phyloP scores from a whole-genome alignment of 2,329 filamentous ascomycete species.

The Cordyceps farinosa region DNA sequence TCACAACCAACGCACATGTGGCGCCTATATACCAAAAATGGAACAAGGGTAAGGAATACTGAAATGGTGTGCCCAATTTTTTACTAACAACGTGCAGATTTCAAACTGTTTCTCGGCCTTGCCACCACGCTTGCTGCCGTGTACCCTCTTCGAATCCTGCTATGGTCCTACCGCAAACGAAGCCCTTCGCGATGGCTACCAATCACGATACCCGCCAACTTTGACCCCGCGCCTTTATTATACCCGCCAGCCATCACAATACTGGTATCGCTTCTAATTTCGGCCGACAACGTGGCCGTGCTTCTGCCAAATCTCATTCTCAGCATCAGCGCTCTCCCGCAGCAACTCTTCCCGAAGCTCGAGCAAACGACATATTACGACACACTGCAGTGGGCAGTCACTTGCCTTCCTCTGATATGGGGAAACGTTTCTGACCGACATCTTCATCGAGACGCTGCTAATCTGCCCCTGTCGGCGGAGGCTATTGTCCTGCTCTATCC shows the following conservation, averaged over 20 bases:
- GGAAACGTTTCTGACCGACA: conserved; percentile 32
- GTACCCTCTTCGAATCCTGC: conserved; percentile 59
- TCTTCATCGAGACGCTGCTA: conserved; percentile 29
- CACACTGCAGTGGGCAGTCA: conserved; percentile 73
- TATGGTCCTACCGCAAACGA: conserved; percentile 44
- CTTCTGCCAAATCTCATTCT: conserved; percentile 80
- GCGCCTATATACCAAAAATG: conserved; percentile 44
- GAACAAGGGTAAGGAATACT: conserved; percentile 43
- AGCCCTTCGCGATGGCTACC: conserved; percentile 37
- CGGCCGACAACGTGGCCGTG: conserved; percentile 55
- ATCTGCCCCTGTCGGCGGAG: conserved; percentile 48
- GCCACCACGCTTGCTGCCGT: conserved; percentile 41
- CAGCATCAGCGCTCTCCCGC: conserved; percentile 71
- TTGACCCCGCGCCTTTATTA: conserved; percentile 87
- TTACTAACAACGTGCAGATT: conserved; percentile 36
- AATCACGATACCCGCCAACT: conserved; percentile 64
- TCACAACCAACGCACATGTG: conserved; percentile 46
- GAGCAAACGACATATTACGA: conserved; percentile 56
- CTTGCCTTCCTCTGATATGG: conserved; percentile 61
- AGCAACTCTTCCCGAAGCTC: conserved; percentile 64
- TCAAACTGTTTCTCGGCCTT: conserved; percentile 36
- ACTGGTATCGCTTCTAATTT: conserved; percentile 71
- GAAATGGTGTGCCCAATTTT: neutral
- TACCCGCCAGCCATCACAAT: conserved; percentile 78
- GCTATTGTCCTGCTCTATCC: conserved; percentile 68